Percentiles rank a stretch among this genome's conserved stretches.
Conservation (phyloP, 176 grass and related monocot species). For the Zizania latifolia region DNA sequence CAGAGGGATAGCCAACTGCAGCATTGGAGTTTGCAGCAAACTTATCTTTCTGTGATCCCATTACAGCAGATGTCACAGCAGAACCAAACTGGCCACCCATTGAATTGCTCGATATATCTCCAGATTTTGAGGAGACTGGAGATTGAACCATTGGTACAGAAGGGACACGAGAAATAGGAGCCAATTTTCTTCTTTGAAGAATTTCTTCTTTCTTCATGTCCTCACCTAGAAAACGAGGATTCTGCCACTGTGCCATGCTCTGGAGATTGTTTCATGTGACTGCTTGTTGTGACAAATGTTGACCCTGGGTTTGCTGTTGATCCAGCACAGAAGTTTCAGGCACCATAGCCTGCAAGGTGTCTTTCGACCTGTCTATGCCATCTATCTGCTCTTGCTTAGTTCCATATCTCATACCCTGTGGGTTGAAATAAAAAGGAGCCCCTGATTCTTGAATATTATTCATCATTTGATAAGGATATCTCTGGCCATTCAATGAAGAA, state of each 20-base stretch:
- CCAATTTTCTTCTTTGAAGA: conserved; percentile 69
- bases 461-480: conserved; percentile 55
- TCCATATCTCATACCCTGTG: conserved; percentile 53
- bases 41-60: conserved; percentile 85
- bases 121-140: conserved; percentile 93
- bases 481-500: conserved; percentile 59
- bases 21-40: conserved; percentile 61
- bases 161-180: conserved; percentile 52
- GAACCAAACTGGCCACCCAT: conserved; percentile 79
- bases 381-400: conserved; percentile 72
- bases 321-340: conserved; percentile 47
- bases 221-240: conserved; percentile 43
- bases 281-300: conserved; percentile 48
- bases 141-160: conserved; percentile 72
- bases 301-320: conserved; percentile 49
- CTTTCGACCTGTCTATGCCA: conserved; percentile 54
- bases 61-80: conserved; percentile 59
- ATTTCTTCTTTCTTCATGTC: conserved; percentile 72
- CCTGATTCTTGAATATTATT: conserved; percentile 63
- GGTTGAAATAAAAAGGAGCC: conserved; percentile 70
- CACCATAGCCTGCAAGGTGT: conserved; percentile 44
- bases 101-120: conserved; percentile 89
- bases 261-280: conserved; percentile 45
- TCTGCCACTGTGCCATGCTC: conserved; percentile 51
- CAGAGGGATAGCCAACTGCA: conserved; percentile 51